Evolutionary conservation across 2,329 filamentous ascomycete genomes (phyloP).

Genomic region (Mycogone perniciosa): DNA sequence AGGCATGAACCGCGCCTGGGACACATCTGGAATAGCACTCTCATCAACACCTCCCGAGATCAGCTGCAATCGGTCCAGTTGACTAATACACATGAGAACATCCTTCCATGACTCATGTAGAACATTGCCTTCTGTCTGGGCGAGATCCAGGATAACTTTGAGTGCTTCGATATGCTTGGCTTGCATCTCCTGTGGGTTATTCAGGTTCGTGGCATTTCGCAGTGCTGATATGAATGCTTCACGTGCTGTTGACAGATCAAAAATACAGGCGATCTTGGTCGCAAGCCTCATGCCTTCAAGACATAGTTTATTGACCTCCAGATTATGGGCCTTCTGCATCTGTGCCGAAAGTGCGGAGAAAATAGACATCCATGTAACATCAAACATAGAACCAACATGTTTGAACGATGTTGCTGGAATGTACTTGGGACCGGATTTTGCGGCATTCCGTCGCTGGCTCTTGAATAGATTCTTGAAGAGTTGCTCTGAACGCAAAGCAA

Average conservation of each 20-base stretch:
- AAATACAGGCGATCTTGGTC: constrained; percentile 86
- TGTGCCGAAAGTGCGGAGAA: constrained; percentile 90
- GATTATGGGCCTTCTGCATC: constrained; percentile 86
- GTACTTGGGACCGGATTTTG: constrained; percentile 65
- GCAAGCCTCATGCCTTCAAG: constrained; percentile 94
- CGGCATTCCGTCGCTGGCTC: constrained; percentile 75
- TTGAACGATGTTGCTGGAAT: constrained; percentile 91
- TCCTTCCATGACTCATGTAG: constrained; percentile 92
- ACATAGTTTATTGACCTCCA: constrained; percentile 86
- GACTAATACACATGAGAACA: constrained; percentile 88
- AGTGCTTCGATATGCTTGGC: constrained; percentile 95
- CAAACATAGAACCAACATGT: constrained; percentile 97
- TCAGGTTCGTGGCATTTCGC: constrained; percentile 89
- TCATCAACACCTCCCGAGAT: constrained; percentile 94
- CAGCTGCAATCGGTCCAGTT: constrained; percentile 89
- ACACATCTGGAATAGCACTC: constrained; percentile 84
- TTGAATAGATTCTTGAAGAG: constrained; percentile 90
- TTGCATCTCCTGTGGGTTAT: constrained; percentile 91
- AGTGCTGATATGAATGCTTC: constrained; percentile 92
- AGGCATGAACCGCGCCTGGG: constrained; percentile 67
- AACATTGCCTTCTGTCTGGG: constrained; percentile 85
- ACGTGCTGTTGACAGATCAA: constrained; percentile 85
- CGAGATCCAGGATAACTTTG: constrained; percentile 85
- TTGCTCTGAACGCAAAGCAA: constrained; percentile 66
- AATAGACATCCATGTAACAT: constrained; percentile 98